phyloP scores from a whole-genome alignment of 2,329 filamentous ascomycete species.

The Verticillium nubilum region DNA sequence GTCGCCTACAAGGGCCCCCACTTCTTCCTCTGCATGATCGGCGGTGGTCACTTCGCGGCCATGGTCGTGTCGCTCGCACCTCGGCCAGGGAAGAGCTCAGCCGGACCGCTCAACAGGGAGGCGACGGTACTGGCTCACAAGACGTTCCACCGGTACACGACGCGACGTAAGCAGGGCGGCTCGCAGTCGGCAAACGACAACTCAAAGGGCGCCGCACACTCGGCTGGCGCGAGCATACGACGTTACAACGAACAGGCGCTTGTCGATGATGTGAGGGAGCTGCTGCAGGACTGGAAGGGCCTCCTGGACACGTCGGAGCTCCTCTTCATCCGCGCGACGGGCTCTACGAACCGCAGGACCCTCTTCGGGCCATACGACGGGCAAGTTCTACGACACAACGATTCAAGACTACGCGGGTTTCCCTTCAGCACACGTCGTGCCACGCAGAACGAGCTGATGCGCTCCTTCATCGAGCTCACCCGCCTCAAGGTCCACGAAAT shows the following conservation, averaged over 20 bases:
- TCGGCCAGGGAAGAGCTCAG: constrained; percentile 63
- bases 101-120: constrained; percentile 72
- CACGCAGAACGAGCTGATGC: constrained; percentile 91
- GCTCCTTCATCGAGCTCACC: constrained; percentile 89
- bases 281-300: constrained; percentile 78
- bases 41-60: constrained; percentile 92
- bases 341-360: constrained; percentile 77
- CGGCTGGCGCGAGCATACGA: constrained; percentile 82
- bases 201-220: constrained; percentile 89
- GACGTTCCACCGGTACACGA: constrained; percentile 97
- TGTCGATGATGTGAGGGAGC: constrained; percentile 76
- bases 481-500: constrained; percentile 80
- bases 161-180: constrained; percentile 90
- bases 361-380: constrained; percentile 89
- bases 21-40: constrained; percentile 97
- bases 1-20: constrained; percentile 67
- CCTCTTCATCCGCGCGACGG: constrained; percentile 84
- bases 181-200: constrained; percentile 91
- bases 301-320: constrained; percentile 81
- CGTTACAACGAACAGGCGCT: constrained; percentile 92
- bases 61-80: constrained; percentile 91
- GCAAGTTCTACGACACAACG: constrained; percentile 74
- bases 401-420: constrained; percentile 77
- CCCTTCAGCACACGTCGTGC: constrained; percentile 90
- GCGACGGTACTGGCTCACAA: constrained; percentile 91